Evolutionary conservation across 306 rosid species (phyloP).

Genomic region (Pyrus pyrifolia): DNA sequence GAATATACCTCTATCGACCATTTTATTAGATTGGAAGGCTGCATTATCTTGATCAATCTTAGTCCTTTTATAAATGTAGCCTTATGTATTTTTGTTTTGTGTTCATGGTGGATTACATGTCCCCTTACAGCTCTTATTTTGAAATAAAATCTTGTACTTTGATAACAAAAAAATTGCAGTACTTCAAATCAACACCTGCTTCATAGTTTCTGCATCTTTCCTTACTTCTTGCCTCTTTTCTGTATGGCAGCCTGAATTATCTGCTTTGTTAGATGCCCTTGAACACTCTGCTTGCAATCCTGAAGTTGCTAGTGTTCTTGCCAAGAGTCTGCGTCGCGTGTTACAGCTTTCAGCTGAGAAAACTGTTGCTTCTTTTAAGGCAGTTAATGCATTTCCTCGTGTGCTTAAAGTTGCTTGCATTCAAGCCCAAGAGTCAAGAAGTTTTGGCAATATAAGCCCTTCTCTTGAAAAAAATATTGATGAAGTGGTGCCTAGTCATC

Average conservation of each 20-base stretch:
- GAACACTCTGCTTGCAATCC: conserved; percentile 82
- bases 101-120: neutral
- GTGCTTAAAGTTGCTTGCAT: conserved; percentile 83
- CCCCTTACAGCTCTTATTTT: neutral
- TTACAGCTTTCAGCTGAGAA: conserved; percentile 74
- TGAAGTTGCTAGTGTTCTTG: conserved; percentile 56
- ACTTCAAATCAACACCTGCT: conserved; percentile 4
- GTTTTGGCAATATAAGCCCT: conserved; percentile 29
- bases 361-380: conserved; percentile 66
- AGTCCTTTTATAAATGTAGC: neutral
- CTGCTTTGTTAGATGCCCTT: conserved; percentile 76
- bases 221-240: conserved; percentile 11
- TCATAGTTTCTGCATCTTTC: conserved; percentile 9
- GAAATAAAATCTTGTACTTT: neutral
- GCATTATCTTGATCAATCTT: neutral
- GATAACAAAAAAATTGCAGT: neutral
- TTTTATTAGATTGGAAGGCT: neutral
- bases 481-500: conserved; percentile 30
- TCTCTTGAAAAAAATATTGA: conserved; percentile 27
- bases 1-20: neutral
- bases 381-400: conserved; percentile 68
- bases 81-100: neutral
- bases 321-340: conserved; percentile 59
- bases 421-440: conserved; percentile 73
- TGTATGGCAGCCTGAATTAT: conserved; percentile 65